Evolutionary conservation across 164 flowering plant species (phyloP).

Genomic region (Macadamia integrifolia): DNA sequence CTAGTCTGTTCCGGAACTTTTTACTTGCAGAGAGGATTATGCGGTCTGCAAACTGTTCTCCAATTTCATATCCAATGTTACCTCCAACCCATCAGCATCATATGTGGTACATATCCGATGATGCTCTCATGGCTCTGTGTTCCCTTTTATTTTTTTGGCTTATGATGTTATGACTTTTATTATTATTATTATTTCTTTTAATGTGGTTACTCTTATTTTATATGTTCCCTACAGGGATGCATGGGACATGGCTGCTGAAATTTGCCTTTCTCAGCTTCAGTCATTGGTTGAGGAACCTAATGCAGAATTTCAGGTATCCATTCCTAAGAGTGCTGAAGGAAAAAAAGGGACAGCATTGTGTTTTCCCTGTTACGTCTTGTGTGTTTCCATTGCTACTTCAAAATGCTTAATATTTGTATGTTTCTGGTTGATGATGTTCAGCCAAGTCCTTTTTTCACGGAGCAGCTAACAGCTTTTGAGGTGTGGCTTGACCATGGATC

Average conservation of each 20-base stretch:
- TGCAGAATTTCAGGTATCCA: constrained; percentile 79
- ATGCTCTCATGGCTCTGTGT: not conserved
- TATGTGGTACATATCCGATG: constrained; percentile 66
- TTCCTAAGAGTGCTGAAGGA: not conserved
- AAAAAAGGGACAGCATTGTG: not conserved
- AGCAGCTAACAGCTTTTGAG: constrained; percentile 94
- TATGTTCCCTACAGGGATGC: constrained; percentile 66
- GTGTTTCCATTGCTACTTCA: not conserved
- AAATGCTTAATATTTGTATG: not conserved
- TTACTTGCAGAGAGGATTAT: constrained; percentile 97
- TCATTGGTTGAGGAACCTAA: constrained; percentile 65
- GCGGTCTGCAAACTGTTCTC: constrained; percentile 98
- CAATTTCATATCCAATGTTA: constrained; percentile 82
- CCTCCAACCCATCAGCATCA: constrained; percentile 99
- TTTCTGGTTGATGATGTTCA: constrained; percentile 26
- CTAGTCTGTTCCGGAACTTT: constrained; percentile 90
- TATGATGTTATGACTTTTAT: constrained; percentile 8
- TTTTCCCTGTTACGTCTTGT: not conserved
- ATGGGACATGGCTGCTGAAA: constrained; percentile 99
- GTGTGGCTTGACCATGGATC: constrained; percentile 99
- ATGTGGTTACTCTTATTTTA: too few relatives aligned
- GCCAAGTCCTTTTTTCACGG: constrained; percentile 95
- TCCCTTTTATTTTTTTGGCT: not conserved
- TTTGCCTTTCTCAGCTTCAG: constrained; percentile 89
- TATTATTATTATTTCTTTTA: not conserved